Evolutionary conservation across 2,329 filamentous ascomycete species (phyloP).

Genomic region (Fusarium sp.): DNA sequence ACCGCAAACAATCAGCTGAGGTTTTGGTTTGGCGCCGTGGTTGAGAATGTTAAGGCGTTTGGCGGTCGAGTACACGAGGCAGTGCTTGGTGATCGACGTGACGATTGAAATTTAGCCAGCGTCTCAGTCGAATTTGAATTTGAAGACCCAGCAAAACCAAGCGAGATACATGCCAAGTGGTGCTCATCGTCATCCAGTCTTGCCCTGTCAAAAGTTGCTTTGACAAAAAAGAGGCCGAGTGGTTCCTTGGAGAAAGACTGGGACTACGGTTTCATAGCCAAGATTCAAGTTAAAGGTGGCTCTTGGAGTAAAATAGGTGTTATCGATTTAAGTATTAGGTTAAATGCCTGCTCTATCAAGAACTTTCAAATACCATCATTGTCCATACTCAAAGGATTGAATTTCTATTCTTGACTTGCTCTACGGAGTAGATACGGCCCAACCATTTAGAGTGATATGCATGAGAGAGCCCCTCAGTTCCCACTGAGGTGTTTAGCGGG

Average conservation of each 20-base stretch:
- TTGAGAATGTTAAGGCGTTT: constrained; percentile 15
- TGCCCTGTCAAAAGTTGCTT: background rate
- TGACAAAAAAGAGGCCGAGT: constrained; percentile 3
- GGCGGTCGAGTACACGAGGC: background rate
- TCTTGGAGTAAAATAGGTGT: background rate
- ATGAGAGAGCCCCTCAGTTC: background rate
- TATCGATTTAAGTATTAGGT: background rate
- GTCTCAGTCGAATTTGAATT: constrained; percentile 25
- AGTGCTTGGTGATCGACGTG: constrained; percentile 41
- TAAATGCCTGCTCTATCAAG: background rate
- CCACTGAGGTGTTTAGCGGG: constrained; percentile 25
- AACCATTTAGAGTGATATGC: background rate
- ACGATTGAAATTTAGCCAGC: constrained; percentile 50
- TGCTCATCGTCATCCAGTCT: constrained; percentile 29
- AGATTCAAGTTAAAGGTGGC: too few relatives aligned
- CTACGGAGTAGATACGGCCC: background rate
- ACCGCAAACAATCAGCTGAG: background rate
- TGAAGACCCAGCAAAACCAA: constrained; percentile 12
- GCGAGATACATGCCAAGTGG: constrained; percentile 24
- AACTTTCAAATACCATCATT: background rate
- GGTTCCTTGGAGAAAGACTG: background rate
- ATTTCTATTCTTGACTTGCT: constrained; percentile 3
- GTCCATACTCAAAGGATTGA: background rate
- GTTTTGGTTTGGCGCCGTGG: background rate
- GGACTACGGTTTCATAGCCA: background rate